Evolutionary conservation across 164 flowering plant species (phyloP), one percentile per base, ranked within the genome.

Genomic region (Amborella trichopoda): DNA sequence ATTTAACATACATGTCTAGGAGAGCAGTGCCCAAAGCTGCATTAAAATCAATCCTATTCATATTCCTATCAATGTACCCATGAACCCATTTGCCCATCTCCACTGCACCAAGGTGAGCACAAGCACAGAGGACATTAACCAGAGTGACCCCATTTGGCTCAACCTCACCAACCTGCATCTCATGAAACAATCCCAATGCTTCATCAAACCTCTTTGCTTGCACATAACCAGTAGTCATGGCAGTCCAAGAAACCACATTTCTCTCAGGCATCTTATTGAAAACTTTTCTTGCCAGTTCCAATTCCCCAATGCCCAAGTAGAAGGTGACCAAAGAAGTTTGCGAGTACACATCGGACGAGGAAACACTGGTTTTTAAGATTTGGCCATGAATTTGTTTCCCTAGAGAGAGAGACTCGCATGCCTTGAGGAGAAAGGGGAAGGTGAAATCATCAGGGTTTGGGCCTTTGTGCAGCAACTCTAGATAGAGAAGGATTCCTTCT

Each of bases 201-300:
- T 61, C 49, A 1, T 21, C 46, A 9, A 26, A 57, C 27, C 23
- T 36, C 27, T 33, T 36, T 8, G 44, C 50, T 25, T 53, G 56
- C 54, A 58, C 46, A 28, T 57, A 63, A 17, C 59, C 58, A 0
- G 63, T 58, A 20, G 58, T 44, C 52, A 63, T 57, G 1, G 59
- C 63, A 28, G 59, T 58, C 67, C 67, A 58, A 5, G 63, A 58
- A 17, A 64, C 63, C 26, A 54, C 56, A 46, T 64, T 64, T 40
- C 53, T 58, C 2, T 33, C 40, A 1, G 52, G 52, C 60, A 64
- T 64, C 26, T 21, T 42, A 34, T 64, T 60, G 13, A 64, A 64
- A 2, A 58, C 27, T 1, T 1, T 30, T 6, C 58, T 24, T 1
- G 67, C 65, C 28, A 10, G 45, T 20, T 60, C 59, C 3, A 54